Percentiles rank a stretch among this genome's conserved stretches.
phyloP scores from a whole-genome alignment of 495 filamentous ascomycete genomes.

The Tuber aestivum region DNA sequence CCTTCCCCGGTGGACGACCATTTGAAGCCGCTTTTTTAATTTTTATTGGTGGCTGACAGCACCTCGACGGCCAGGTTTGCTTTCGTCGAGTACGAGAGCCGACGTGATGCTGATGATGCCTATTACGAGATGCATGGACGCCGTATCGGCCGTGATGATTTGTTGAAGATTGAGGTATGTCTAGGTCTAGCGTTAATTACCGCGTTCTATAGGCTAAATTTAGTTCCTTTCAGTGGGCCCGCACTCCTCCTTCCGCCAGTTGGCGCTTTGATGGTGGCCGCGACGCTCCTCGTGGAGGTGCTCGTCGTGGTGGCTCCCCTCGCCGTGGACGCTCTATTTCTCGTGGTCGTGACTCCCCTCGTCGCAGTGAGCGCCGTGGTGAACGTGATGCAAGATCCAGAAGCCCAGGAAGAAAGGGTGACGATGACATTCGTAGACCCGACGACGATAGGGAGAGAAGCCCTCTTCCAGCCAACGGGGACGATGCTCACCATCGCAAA shows the following conservation, averaged over 20 bases:
- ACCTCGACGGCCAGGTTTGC: conserved; percentile 65
- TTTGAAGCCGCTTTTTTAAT: conserved; percentile 31
- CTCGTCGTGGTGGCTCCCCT: conserved; percentile 64
- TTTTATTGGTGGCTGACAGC: conserved; percentile 36
- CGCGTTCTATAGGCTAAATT: conserved; percentile 6
- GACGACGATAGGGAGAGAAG: conserved; percentile 53
- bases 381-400: conserved; percentile 68
- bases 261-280: conserved; percentile 94
- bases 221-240: conserved; percentile 68
- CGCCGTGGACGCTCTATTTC: conserved; percentile 69
- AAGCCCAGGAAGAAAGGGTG: conserved; percentile 65
- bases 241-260: conserved; percentile 94
- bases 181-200: neutral
- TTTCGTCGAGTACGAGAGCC: conserved; percentile 98
- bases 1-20: conserved; percentile 31
- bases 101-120: conserved; percentile 97
- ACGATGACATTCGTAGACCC: conserved; percentile 54
- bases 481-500: conserved; percentile 86
- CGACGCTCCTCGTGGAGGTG: conserved; percentile 59
- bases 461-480: conserved; percentile 53
- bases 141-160: conserved; percentile 90
- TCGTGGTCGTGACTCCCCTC: conserved; percentile 79
- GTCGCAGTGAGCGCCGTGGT: conserved; percentile 83
- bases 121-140: conserved; percentile 99
- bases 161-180: conserved; percentile 93